A percentile compares a stretch with the other conserved stretches of the same genome.
Evolutionary conservation across 768 basidiomycete genomes (phyloP).

Genomic region (Phanerodontia chrysosporium): DNA sequence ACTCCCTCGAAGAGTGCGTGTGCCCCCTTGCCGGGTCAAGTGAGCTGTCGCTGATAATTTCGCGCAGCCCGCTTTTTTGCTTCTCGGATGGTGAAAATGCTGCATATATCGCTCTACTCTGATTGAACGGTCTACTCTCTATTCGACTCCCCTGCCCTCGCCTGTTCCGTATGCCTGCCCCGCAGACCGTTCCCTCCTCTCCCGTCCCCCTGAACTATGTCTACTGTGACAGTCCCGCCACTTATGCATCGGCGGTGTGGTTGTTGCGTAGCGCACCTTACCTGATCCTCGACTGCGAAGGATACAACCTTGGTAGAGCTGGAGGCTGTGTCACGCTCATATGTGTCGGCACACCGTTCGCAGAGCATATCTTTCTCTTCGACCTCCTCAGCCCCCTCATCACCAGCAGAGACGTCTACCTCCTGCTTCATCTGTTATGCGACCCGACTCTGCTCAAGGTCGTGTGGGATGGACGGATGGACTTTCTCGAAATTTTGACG

Average conservation of each 20-base stretch:
- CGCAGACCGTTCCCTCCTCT: background rate
- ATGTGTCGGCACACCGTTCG: constrained; percentile 33
- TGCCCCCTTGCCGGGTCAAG: too few species aligned
- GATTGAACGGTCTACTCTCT: constrained; percentile 7
- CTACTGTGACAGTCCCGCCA: constrained; percentile 12
- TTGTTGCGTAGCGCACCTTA: constrained; percentile 9
- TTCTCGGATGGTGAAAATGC: constrained; percentile 9
- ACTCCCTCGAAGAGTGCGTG: background rate
- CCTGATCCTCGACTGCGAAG: constrained; percentile 40
- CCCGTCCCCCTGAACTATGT: constrained; percentile 13
- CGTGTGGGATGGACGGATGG: constrained; percentile 41
- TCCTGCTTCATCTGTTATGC: constrained; percentile 27
- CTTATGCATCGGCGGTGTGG: constrained; percentile 7
- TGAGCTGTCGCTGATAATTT: background rate
- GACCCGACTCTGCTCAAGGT: constrained; percentile 31
- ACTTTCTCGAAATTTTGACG: constrained; percentile 32
- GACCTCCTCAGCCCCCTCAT: constrained; percentile 31
- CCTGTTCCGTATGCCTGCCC: constrained; percentile 3
- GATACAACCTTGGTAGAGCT: constrained; percentile 30
- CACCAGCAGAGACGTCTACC: constrained; percentile 17
- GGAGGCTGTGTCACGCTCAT: constrained; percentile 35
- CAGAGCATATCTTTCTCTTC: constrained; percentile 34
- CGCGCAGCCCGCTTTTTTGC: background rate
- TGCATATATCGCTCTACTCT: background rate
- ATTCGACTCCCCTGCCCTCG: background rate